These are phyloP conservation scores for Setomelanomma holmii DNA, from an alignment of 2,329 filamentous ascomycete genomes.

Conservation along the genomic window DNA sequence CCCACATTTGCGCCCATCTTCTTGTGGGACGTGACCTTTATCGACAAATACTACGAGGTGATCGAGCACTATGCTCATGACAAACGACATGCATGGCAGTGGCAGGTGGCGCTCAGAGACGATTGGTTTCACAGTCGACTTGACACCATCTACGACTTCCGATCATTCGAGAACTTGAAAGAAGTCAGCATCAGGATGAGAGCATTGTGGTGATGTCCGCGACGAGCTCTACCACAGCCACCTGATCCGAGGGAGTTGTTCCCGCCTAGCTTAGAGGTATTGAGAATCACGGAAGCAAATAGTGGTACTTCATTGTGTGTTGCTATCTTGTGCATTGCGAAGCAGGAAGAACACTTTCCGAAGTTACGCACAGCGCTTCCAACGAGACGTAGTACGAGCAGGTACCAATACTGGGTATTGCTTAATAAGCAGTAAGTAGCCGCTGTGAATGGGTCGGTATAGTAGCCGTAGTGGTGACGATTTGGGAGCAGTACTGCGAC, in stretches of 20 bases:
- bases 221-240: not conserved
- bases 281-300: slow-evolving; percentile 22
- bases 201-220: slow-evolving; percentile 5
- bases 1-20: not conserved
- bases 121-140: slow-evolving; percentile 1
- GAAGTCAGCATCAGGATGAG: slow-evolving; percentile 20
- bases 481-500: not conserved
- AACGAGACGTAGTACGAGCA: not conserved
- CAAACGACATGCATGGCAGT: not conserved
- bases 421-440: not conserved
- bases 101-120: slow-evolving; percentile 2
- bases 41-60: slow-evolving; percentile 3
- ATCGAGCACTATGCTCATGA: slow-evolving; percentile 3
- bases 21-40: not conserved
- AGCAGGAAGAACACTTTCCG: slow-evolving; percentile 6
- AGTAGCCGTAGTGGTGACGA: not conserved
- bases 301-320: slow-evolving; percentile 8
- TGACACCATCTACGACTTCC: slow-evolving; percentile 10
- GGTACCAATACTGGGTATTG: slow-evolving; percentile 5
- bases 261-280: slow-evolving; percentile 14
- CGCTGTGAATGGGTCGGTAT: not conserved
- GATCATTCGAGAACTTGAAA: slow-evolving; percentile 10
- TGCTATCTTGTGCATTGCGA: slow-evolving; percentile 10
- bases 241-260: slow-evolving; percentile 12
- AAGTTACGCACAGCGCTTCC: slow-evolving; percentile 1